Evolutionary conservation across 441 rosid genomes (phyloP).

Genomic region (Pelargonium hybrid): DNA sequence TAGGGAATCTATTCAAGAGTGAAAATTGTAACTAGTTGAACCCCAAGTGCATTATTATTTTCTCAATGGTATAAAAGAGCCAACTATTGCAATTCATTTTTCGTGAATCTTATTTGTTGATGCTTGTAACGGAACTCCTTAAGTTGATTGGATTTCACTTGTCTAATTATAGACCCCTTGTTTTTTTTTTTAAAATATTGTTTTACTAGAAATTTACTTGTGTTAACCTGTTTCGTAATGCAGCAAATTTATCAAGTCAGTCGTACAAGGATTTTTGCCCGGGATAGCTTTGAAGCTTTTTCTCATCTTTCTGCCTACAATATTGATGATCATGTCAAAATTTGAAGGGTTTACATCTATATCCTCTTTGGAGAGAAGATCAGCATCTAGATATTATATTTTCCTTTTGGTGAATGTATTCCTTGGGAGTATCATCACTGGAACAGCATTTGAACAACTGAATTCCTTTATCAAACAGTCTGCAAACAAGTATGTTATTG

Average conservation of each 20-base stretch:
- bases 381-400: constrained; percentile 75
- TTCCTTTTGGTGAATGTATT: constrained; percentile 78
- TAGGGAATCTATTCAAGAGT: too few species aligned
- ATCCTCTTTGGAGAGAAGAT: constrained; percentile 73
- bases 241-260: constrained; percentile 57
- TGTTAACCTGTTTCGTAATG: constrained; percentile 9
- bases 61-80: too few species aligned
- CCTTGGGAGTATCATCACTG: constrained; percentile 57
- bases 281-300: constrained; percentile 90
- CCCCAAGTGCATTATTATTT: too few species aligned
- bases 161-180: too few species aligned
- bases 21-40: too few species aligned
- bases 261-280: constrained; percentile 74
- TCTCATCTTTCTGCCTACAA: constrained; percentile 78
- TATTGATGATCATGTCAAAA: constrained; percentile 89
- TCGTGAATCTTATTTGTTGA: too few species aligned
- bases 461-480: constrained; percentile 52
- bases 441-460: constrained; percentile 82
- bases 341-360: constrained; percentile 75
- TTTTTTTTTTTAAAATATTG: neutral
- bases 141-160: too few species aligned
- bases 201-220: constrained; percentile 6
- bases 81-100: too few species aligned
- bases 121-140: too few species aligned
- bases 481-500: constrained; percentile 44